phyloP scores from a whole-genome alignment of 306 rosid species.

The Quercus alba region DNA sequence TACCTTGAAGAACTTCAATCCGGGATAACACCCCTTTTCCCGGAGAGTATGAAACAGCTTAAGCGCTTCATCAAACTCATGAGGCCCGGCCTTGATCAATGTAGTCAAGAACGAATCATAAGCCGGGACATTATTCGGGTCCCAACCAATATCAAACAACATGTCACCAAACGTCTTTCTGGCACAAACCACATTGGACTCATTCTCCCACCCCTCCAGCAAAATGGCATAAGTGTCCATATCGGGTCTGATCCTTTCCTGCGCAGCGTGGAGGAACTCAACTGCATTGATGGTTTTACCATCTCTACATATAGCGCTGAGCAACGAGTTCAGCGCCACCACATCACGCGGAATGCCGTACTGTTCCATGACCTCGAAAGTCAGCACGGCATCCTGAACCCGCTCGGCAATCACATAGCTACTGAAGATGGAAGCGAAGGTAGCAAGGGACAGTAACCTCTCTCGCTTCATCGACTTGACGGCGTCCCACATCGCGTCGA shows the following conservation, averaged over 20 bases:
- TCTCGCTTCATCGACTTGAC: constrained; percentile 48
- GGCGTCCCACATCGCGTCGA: constrained; percentile 74
- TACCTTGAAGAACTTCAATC: constrained; percentile 51
- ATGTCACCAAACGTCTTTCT: constrained; percentile 54
- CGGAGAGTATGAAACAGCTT: constrained; percentile 41
- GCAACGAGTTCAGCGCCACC: constrained; percentile 50
- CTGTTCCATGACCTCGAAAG: constrained; percentile 52
- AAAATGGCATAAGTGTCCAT: constrained; percentile 52
- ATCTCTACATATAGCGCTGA: constrained; percentile 66
- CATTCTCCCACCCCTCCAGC: constrained; percentile 70
- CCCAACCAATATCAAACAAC: constrained; percentile 65
- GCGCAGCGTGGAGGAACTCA: constrained; percentile 45
- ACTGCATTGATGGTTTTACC: constrained; percentile 40
- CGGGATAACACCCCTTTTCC: constrained; percentile 53
- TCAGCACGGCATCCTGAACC: constrained; percentile 36
- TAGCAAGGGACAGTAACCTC: constrained; percentile 45
- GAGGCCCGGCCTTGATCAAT: constrained; percentile 36
- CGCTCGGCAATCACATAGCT: constrained; percentile 47
- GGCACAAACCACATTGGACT: constrained; percentile 44
- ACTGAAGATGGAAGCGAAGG: constrained; percentile 62
- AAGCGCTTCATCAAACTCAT: constrained; percentile 45
- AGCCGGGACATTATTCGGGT: constrained; percentile 53
- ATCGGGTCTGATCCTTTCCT: constrained; percentile 44
- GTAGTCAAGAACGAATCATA: constrained; percentile 53
- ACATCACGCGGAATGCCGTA: constrained; percentile 47